Base-by-base conservation (phyloP, 768 basidiomycete genomes). In the Agaricus sinodeliciosus region DNA sequence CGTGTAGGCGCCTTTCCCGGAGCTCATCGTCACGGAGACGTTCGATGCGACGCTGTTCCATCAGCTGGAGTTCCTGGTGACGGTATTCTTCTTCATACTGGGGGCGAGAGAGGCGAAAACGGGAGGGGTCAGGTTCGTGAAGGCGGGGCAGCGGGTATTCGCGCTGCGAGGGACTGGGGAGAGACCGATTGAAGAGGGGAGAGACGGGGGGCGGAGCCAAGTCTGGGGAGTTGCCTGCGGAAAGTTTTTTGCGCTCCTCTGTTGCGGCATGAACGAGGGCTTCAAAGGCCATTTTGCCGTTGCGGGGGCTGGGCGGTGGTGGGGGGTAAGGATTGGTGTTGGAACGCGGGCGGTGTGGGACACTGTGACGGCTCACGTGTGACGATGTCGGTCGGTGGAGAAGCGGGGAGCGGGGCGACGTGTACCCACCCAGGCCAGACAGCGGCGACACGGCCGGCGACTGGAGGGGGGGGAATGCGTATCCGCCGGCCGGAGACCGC, bases 241-340 rank as follows among this genome's bases (percentile, higher is more conserved):
- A 66, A 52, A 87, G 71, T 26, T 83, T 68, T 31, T 77, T 72
- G 42, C 80, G 76, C 59, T 87, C 85, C 60, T 83, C 79, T 0
- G 81, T 80, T 3, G 86, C 86, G 18, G 78, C 85, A 65, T 86
- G 82, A 9, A 84, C 85, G 40, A 88, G 76, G 2, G 82, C 84
- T 43, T 87, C 84, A 45, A 56, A 59, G 13, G 44, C 43, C 43
- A 49, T 45, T 25, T 51, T 48, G 34, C 26, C 62, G 59, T 68
- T 61, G 61, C 51, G 62, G 16, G 51, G 62, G 58, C 59, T 61
- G 51, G 60, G 56, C 26, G 47, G 57, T 15, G 48, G 57, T 27
- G 47, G 58, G 12, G 48, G 49, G 28, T 42, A 57, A 12, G 54
- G 26, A 42, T 31, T 51, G 34, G 49, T 40, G 56, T 56, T n/a